Evolutionary conservation across 2,329 filamentous ascomycete genomes (phyloP).

Genomic region (Microcyclosporella mali): DNA sequence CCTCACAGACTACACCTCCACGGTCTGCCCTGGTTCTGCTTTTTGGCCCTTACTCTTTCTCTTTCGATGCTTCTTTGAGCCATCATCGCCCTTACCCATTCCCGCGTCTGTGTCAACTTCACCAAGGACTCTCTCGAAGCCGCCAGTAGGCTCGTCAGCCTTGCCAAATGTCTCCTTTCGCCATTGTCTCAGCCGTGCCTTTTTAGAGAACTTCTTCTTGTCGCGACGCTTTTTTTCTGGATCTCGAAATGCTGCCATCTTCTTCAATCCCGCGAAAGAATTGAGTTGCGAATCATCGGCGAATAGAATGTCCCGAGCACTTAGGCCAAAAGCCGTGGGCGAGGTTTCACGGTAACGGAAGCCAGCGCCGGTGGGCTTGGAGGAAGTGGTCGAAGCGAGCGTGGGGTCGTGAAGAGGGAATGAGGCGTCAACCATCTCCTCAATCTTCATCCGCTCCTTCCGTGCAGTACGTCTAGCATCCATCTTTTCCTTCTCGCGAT

Average conservation of each 20-base stretch:
- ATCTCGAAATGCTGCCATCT: slow-evolving; percentile 84
- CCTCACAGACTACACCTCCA: slow-evolving; percentile 16
- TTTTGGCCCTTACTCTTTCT: slow-evolving; percentile 32
- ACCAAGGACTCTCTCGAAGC: slow-evolving; percentile 32
- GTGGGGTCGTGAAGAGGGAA: slow-evolving; percentile 65
- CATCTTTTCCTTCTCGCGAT: slow-evolving; percentile 37
- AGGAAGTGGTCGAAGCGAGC: slow-evolving; percentile 38
- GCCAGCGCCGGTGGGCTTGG: slow-evolving; percentile 43
- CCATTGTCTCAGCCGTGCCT: slow-evolving; percentile 85
- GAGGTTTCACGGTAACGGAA: slow-evolving; percentile 97
- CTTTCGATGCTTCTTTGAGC: slow-evolving; percentile 23
- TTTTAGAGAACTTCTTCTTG: slow-evolving; percentile 84
- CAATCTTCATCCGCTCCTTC: slow-evolving; percentile 74
- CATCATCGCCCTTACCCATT: slow-evolving; percentile 10
- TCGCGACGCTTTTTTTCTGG: slow-evolving; percentile 83
- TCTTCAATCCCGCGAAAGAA: slow-evolving; percentile 87
- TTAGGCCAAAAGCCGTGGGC: slow-evolving; percentile 83
- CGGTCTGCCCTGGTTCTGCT: slow-evolving; percentile 29
- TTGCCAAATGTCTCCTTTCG: slow-evolving; percentile 61
- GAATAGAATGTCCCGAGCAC: slow-evolving; percentile 82
- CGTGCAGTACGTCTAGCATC: slow-evolving; percentile 67
- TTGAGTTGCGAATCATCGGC: slow-evolving; percentile 82
- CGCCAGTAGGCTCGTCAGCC: slow-evolving; percentile 46
- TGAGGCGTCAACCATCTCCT: slow-evolving; percentile 75
- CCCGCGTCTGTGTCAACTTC: slow-evolving; percentile 27